Conservation (phyloP, 495 filamentous ascomycete species). For the Penicillium manginii region DNA sequence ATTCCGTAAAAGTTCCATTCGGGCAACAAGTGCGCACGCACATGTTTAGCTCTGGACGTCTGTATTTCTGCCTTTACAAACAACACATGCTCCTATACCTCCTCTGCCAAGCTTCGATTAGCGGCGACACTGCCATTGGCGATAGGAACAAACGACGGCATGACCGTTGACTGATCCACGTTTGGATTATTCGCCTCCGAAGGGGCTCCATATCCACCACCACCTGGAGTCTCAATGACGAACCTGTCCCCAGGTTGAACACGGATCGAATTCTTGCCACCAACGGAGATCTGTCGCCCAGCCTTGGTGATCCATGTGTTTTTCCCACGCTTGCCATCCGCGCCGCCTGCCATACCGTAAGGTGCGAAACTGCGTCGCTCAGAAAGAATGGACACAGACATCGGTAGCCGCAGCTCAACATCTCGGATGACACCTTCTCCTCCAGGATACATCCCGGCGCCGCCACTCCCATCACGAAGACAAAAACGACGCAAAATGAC, state of each 20-base stretch:
- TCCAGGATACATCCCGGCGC: slow-evolving; percentile 33
- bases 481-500: slow-evolving; percentile 83
- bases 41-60: too few species aligned
- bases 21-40: too few species aligned
- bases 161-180: neutral
- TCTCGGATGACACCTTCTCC: slow-evolving; percentile 41
- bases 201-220: slow-evolving; percentile 43
- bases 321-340: slow-evolving; percentile 53
- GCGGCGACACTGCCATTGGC: slow-evolving; percentile 17
- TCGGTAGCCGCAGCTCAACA: slow-evolving; percentile 43
- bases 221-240: slow-evolving; percentile 57
- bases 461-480: slow-evolving; percentile 70
- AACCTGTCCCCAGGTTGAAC: slow-evolving; percentile 83
- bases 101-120: slow-evolving; percentile 13
- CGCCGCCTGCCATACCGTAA: slow-evolving; percentile 83
- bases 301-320: slow-evolving; percentile 49
- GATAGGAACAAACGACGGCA: slow-evolving; percentile 17
- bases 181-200: neutral
- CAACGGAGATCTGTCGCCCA: slow-evolving; percentile 56
- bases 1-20: too few species aligned
- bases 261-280: slow-evolving; percentile 80
- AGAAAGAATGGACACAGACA: slow-evolving; percentile 82
- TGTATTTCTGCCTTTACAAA: neutral
- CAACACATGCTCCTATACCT: slow-evolving; percentile 6
- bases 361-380: slow-evolving; percentile 82